A percentile compares a stretch with the other conserved stretches of the same genome.
These are phyloP conservation scores for Cerrena zonata DNA, from an alignment of 1,284 basidiomycete genomes.

Conservation along the genomic window DNA sequence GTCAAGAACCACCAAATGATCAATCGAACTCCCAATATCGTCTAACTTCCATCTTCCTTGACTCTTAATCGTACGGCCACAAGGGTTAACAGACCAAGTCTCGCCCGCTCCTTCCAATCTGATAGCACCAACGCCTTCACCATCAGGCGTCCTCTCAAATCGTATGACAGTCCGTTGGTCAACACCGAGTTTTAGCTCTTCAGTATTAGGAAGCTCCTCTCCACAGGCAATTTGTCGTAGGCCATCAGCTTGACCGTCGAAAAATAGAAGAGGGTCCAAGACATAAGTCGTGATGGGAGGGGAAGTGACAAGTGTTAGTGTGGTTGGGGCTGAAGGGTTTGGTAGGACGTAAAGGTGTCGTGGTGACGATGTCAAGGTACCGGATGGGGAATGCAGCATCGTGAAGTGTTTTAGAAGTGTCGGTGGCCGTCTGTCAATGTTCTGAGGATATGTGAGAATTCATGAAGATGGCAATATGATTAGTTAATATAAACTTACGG, in stretches of 20 bases:
- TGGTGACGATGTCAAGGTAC: slow-evolving; percentile 41
- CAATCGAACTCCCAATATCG: slow-evolving; percentile 31
- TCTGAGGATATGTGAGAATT: slow-evolving; percentile 36
- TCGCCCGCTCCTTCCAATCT: slow-evolving; percentile 52
- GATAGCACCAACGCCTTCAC: slow-evolving; percentile 62
- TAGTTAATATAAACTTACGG: slow-evolving; percentile 60
- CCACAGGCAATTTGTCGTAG: slow-evolving; percentile 31
- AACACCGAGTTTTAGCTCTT: slow-evolving; percentile 39
- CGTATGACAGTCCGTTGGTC: slow-evolving; percentile 40
- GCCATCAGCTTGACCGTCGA: slow-evolving; percentile 52
- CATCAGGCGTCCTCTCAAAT: slow-evolving; percentile 72
- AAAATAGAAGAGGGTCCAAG: slow-evolving; percentile 51
- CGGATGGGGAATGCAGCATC: slow-evolving; percentile 56
- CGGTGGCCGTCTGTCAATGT: slow-evolving; percentile 84
- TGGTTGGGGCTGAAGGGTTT: slow-evolving; percentile 32
- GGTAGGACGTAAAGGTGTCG: slow-evolving; percentile 51
- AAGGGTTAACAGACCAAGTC: slow-evolving; percentile 49
- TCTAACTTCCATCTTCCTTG: slow-evolving; percentile 38
- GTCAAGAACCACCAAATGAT: slow-evolving; percentile 63
- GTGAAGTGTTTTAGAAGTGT: slow-evolving; percentile 76
- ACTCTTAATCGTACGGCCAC: slow-evolving; percentile 39
- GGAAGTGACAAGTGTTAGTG: slow-evolving; percentile 54
- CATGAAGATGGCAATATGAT: neutral
- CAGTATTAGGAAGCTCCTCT: slow-evolving; percentile 19
- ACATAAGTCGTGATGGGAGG: slow-evolving; percentile 54